Percentiles rank a stretch among this genome's conserved stretches.
These are phyloP conservation scores for Blastomyces parvus DNA, from an alignment of 2,329 filamentous ascomycete genomes.

Conservation along the genomic window DNA sequence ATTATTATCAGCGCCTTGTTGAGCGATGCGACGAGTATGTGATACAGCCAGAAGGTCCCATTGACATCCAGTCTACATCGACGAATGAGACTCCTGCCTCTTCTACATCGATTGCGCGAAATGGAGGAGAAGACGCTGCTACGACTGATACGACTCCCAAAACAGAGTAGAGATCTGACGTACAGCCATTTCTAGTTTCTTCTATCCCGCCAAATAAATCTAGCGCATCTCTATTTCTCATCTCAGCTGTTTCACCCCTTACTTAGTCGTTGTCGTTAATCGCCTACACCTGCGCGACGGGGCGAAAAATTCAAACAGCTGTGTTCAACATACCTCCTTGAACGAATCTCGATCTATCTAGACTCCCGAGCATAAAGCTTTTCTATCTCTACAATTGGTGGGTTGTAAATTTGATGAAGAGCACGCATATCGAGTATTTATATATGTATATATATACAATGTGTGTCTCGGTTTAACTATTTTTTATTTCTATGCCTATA, in stretches of 20 bases:
- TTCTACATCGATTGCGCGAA: neutral
- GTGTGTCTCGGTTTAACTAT: neutral
- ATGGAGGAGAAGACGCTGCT: neutral
- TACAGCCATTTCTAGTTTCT: neutral
- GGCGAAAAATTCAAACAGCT: neutral
- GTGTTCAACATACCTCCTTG: neutral
- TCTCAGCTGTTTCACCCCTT: neutral
- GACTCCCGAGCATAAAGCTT: neutral
- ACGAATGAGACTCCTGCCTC: neutral
- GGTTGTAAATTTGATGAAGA: neutral
- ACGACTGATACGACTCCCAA: neutral
- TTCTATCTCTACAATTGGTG: neutral
- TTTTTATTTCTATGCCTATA: neutral
- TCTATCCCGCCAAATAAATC: neutral
- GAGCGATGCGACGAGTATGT: constrained; percentile 53
- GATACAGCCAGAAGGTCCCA: constrained; percentile 33
- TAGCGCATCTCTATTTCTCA: neutral
- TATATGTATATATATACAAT: neutral
- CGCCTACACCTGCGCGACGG: neutral
- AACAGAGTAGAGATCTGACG: neutral
- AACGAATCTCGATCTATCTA: neutral
- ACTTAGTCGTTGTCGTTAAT: neutral
- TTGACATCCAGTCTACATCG: neutral
- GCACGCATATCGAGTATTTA: neutral
- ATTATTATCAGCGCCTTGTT: constrained; percentile 85